Conservation (phyloP, 495 filamentous ascomycete species). For the Talaromyces liani region DNA sequence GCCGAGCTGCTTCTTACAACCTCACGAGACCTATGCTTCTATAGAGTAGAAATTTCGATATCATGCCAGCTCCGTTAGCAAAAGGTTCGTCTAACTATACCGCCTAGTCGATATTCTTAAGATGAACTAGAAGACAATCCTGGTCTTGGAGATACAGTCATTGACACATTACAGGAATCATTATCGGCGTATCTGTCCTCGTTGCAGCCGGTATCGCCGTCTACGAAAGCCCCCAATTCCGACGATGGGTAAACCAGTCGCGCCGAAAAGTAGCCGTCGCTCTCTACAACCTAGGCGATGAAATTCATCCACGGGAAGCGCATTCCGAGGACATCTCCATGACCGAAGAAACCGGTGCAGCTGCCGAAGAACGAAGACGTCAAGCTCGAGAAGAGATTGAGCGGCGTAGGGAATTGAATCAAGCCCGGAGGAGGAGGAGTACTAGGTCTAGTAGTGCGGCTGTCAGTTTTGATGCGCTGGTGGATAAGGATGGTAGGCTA, state of each 20-base stretch:
- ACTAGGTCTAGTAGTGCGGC: conserved; percentile 11
- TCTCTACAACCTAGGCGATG: conserved; percentile 70
- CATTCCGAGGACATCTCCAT: conserved; percentile 41
- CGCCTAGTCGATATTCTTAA: background rate
- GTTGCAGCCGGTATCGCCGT: conserved; percentile 77
- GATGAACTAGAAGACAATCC: background rate
- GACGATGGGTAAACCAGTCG: conserved; percentile 65
- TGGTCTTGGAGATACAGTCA: background rate
- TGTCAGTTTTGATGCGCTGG: conserved; percentile 46
- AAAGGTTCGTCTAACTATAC: conserved; percentile 36
- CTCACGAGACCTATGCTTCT: background rate
- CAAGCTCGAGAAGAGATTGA: conserved; percentile 66
- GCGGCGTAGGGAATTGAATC: conserved; percentile 47
- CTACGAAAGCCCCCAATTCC: conserved; percentile 77
- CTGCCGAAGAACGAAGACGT: conserved; percentile 63
- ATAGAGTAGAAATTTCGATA: conserved; percentile 7
- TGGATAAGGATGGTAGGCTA: conserved; percentile 46
- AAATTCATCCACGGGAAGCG: conserved; percentile 49
- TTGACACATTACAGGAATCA: conserved; percentile 48
- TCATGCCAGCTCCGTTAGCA: conserved; percentile 46
- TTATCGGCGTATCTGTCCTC: conserved; percentile 67
- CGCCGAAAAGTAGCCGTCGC: conserved; percentile 74
- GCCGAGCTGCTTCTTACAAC: background rate
- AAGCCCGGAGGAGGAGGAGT: conserved; percentile 23
- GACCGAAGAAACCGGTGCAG: conserved; percentile 49